A percentile compares a stretch with the other conserved stretches of the same genome.
phyloP scores from a whole-genome alignment of 768 basidiomycete species.

The Boletus barrowsii region DNA sequence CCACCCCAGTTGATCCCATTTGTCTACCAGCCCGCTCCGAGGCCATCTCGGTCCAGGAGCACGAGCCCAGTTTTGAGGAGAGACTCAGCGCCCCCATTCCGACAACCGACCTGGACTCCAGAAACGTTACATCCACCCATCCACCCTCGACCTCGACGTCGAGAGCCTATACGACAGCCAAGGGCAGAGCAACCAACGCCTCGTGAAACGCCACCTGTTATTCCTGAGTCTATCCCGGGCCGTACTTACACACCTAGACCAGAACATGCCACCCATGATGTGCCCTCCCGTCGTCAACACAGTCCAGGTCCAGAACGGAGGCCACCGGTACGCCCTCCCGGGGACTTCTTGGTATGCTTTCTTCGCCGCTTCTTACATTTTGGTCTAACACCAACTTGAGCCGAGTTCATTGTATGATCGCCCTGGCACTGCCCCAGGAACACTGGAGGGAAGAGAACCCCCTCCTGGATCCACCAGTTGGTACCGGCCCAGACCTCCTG shows the following conservation, averaged over 20 bases:
- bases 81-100: conserved; percentile 27
- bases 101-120: conserved; percentile 22
- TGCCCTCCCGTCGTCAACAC: conserved; percentile 14
- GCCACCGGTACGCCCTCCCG: conserved; percentile 24
- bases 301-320: conserved; percentile 19
- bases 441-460: conserved; percentile 16
- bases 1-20: conserved; percentile 57
- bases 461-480: conserved; percentile 19
- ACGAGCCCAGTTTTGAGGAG: conserved; percentile 35
- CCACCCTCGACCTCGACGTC: conserved; percentile 1
- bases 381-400: conserved; percentile 13
- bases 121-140: conserved; percentile 13
- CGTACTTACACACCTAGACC: conserved; percentile 8
- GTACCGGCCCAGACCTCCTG: conserved; percentile 18
- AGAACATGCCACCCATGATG: neutral
- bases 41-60: conserved; percentile 38
- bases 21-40: conserved; percentile 47
- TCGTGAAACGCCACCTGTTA: conserved; percentile 4
- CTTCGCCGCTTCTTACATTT: neutral
- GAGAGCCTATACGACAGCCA: conserved; percentile 1
- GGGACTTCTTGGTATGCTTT: conserved; percentile 18
- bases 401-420: conserved; percentile 23
- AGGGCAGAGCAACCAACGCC: neutral
- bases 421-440: conserved; percentile 24
- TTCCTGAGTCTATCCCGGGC: conserved; percentile 7